Evolutionary conservation across 257 asterid genomes (phyloP).

Genomic region (Jacaranda copaia): DNA sequence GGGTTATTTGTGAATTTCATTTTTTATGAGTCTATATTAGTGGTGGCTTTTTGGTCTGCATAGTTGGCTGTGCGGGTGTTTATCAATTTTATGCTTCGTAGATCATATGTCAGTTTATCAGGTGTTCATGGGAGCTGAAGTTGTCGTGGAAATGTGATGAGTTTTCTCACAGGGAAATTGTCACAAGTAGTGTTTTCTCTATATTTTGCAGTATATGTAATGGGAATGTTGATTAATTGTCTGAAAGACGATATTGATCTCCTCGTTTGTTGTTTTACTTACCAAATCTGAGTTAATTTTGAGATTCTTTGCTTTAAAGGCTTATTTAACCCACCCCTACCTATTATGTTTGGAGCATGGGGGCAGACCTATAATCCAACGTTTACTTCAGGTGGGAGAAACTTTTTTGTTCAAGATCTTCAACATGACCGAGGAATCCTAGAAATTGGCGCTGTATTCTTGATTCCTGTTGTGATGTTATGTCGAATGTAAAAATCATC

Average conservation of each 20-base stretch:
- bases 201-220: conserved; percentile 22
- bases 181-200: conserved; percentile 12
- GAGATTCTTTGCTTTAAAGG: not conserved
- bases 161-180: conserved; percentile 6
- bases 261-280: conserved; percentile 18
- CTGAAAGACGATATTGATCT: conserved; percentile 22
- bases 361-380: conserved; percentile 8
- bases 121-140: conserved; percentile 28
- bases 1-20: conserved; percentile 18
- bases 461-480: conserved; percentile 19
- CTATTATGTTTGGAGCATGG: conserved; percentile 19
- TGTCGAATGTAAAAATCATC: not conserved
- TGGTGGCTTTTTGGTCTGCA: conserved; percentile 1
- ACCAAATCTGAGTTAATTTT: conserved; percentile 17
- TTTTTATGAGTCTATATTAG: not conserved
- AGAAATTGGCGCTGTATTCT: conserved; percentile 22
- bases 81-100: not conserved
- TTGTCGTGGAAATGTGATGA: conserved; percentile 13
- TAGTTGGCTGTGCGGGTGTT: conserved; percentile 18
- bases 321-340: conserved; percentile 1
- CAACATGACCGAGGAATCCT: conserved; percentile 18
- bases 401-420: not conserved
- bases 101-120: conserved; percentile 6
- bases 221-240: conserved; percentile 28
- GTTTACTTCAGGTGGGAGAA: conserved; percentile 16